These are phyloP conservation scores for Colletotrichum endophyticum DNA, from an alignment of 2,329 filamentous ascomycete genomes.

Conservation along the genomic window DNA sequence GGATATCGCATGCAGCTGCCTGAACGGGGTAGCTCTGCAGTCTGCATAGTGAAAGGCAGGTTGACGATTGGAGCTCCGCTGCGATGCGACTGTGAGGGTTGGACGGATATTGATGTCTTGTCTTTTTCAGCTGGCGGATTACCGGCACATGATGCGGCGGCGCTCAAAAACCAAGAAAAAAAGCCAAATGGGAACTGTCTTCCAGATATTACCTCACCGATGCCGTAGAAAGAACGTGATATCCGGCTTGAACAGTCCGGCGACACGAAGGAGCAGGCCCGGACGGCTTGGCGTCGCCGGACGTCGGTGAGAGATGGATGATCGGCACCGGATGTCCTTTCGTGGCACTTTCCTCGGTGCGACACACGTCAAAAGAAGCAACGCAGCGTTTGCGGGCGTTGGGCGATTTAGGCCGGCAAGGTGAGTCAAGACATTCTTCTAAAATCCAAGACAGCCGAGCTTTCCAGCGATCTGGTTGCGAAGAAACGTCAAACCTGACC, in stretches of 20 bases:
- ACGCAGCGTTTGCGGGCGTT: not conserved
- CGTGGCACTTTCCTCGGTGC: not conserved
- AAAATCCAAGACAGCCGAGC: not conserved
- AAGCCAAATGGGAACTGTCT: not conserved
- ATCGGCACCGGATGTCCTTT: not conserved
- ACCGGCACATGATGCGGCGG: not conserved
- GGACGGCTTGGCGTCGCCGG: not conserved
- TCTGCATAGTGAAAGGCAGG: not conserved
- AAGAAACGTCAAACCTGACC: not conserved
- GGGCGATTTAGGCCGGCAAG: fast-evolving
- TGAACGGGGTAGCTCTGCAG: not conserved
- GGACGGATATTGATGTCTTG: not conserved
- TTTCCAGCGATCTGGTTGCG: not conserved
- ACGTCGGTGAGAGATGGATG: not conserved
- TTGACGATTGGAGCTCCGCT: not conserved
- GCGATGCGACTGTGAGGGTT: not conserved
- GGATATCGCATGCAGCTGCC: not conserved
- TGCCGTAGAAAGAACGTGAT: not conserved
- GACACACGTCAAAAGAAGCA: not conserved
- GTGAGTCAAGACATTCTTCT: not conserved
- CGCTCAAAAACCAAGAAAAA: not conserved
- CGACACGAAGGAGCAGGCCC: not conserved
- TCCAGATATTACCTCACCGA: not conserved
- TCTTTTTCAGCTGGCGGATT: not conserved
- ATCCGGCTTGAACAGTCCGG: not conserved